Evolutionary conservation across 1,139 yeast species (phyloP), one percentile per base, ranked within the genome.

Genomic region (Chernovozyma aurita): DNA sequence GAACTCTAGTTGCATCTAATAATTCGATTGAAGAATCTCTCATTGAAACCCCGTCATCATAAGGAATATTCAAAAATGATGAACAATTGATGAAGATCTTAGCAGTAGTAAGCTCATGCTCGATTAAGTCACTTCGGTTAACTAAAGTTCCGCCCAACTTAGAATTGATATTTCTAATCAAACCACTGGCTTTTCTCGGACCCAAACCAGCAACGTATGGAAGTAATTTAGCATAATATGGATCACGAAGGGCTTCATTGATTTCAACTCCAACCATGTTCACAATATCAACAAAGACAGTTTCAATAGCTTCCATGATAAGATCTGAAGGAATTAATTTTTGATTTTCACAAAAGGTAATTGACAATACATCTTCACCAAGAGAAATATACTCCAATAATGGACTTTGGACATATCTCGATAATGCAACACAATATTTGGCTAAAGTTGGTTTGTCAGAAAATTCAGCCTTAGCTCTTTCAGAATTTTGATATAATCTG

Each of bases 201-300:
- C 99, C 99, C 41, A 92, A 71, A 24, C 99, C 99, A 14, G 95
- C 78, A 38, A 92, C 76, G 55, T 74, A 94, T 28, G 80, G 94
- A 43, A 92, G 65, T 36, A 80, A 60, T 36, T 78, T 76, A 1
- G 95, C 86, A 44, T 78, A 61, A 49, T 86, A 85, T 1, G 80
- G 68, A 40, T 83, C 85, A 43, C 88, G 71, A 8, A 86, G 80
- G 3, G 97, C 95, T 45, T 83, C 94, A 53, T 92, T 92, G 50
- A 94, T 82, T 48, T 90, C 96, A 28, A 90, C 85, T 49, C 99
- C 98, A 32, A 86, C 95, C 66, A 86, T 66, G 57, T 92, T 90
- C 26, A 87, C 87, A 40, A 83, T 79, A 61, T 92, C 98, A 30
- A 94, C 97, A 57, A 86, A 82, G 1, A 82, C 86, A 3, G 94